Evolutionary conservation across 78 protist genomes (phyloP).

Genomic region (Trichosphaerium sp.): DNA sequence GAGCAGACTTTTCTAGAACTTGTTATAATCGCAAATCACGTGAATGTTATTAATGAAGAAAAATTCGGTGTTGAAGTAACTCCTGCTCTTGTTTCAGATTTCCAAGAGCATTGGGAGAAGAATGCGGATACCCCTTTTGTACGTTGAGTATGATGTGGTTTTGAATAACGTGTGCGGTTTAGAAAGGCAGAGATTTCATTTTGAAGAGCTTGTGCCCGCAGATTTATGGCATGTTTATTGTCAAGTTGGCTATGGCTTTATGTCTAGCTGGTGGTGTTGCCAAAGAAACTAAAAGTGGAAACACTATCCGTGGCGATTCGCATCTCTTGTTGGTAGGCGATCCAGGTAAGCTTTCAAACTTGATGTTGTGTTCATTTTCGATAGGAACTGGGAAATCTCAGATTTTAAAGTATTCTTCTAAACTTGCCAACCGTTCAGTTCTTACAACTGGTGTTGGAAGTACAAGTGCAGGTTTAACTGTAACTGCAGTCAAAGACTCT

Average conservation of each 20-base stretch:
- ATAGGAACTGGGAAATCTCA: conserved; percentile 60
- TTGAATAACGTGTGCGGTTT: not conserved
- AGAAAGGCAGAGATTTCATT: conserved; percentile 25
- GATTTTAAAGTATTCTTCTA: conserved; percentile 77
- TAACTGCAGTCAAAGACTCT: conserved; percentile 33
- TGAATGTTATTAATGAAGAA: conserved; percentile 51
- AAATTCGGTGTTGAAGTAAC: conserved; percentile 7
- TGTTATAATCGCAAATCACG: conserved; percentile 43
- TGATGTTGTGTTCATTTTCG: not conserved
- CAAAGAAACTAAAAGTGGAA: conserved; percentile 8
- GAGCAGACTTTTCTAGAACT: conserved; percentile 63
- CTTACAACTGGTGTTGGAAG: conserved; percentile 89
- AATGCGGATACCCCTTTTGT: conserved; percentile 28
- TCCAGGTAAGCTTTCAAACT: conserved; percentile 68
- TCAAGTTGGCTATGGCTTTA: conserved; percentile 78
- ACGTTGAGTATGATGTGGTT: not conserved
- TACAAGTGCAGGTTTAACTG: conserved; percentile 45
- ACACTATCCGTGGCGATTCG: conserved; percentile 75
- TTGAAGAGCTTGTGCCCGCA: conserved; percentile 46
- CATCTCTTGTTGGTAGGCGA: conserved; percentile 95
- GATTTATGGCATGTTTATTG: conserved; percentile 58
- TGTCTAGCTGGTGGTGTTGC: conserved; percentile 83
- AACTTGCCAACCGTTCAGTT: conserved; percentile 71
- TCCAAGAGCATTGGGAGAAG: conserved; percentile 42
- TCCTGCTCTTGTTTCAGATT: conserved; percentile 26